Base-by-base conservation (phyloP, 441 rosid species). In the Theobroma grandiflorum region DNA sequence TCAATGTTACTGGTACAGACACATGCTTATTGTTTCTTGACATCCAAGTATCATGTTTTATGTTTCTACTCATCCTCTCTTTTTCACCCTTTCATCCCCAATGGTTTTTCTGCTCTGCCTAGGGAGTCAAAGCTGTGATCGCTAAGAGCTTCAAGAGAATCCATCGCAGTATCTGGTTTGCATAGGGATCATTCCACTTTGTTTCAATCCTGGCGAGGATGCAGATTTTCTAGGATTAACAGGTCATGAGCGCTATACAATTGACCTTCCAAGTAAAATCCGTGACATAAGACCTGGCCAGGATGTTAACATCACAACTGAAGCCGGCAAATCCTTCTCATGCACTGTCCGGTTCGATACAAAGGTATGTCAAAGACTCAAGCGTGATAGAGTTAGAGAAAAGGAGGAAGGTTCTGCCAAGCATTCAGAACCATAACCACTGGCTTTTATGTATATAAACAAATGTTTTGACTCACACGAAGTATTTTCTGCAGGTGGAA, bases 131-230 rank as follows among this genome's bases (percentile, higher is more conserved):
- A 84, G 92, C 91, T 33, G 92, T 89, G 2, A 89, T 89, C 10
- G 85, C 91, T 3, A 91, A 90, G 87, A 91, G 93, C 88, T 89
- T 88, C 42, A 92, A 89, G 90, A 83, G 90, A 79, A 89, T 90
- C 80, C 93, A 91, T 74, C 78, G 87, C 4, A 90, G 92, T 80
- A 90, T 72, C 79, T 86, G 64, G 91, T 88, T 2, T 89, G 95
- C 9, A 86, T 88, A 89, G 87, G 92, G 20, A 84, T 90, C 79
- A 82, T 90, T 69, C 91, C 93, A 33, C 82, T 87, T 52, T 87
- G 92, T 78, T 91, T 89, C 88, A 85, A 85, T 86, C 72, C 88
- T 0, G 91, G 88, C 0, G 89, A 91, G 78, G 92, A 91, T 4
- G 87, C 86, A 20, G 86, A 90, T 4, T 80, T 81, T 0, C 85